Base-by-base conservation (phyloP, 2,329 filamentous ascomycete genomes). In the Penicillium olsonii region DNA sequence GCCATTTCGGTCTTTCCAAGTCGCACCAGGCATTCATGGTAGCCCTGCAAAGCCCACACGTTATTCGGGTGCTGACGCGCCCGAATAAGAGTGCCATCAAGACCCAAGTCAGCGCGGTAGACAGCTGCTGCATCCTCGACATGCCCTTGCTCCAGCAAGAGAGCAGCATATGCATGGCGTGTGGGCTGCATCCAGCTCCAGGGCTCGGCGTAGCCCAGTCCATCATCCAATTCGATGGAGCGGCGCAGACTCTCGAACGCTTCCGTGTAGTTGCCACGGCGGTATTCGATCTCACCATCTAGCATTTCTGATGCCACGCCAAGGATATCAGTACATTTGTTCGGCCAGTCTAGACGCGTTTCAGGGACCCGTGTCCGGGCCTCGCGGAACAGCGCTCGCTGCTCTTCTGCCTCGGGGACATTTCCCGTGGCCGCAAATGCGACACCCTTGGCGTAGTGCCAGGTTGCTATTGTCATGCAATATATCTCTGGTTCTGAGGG, bases 171-270 rank as follows among this genome's bases (percentile, higher is more conserved):
- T 0, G 87, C 87, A 65, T 90, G 87, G 3, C 86, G 75, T 0
- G 83, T 81, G 0, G 87, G 87, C 62, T 88, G 84, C 86, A 90
- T 89, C 87, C 87, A 90, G 0, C 84, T 85, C 87, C 87, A 90
- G 0, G 87, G 87, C 64, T 91, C 87, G 41, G 86, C 84, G 53
- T 88, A 90, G 0, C 82, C 83, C 22, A 90, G 75, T 0, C 66
- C 68, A 59, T 88, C 85, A 54, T 88, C 84, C 2, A 81, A 75
- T 1, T 70, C 62, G 18, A 88, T 82, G 0, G 85, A 78, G 10
- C 72, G 73, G 1, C 78, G 76, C 2, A 91, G 72, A 43, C 81
- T 75, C 3, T 69, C 61, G 61, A 88, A 90, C 0, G 87, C 87
- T 0, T 64, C 40, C 0, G 82, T 77, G 45, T 79, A 78, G 42